Evolutionary conservation across 495 filamentous ascomycete species (phyloP).

Genomic region (Neurospora cerealis): DNA sequence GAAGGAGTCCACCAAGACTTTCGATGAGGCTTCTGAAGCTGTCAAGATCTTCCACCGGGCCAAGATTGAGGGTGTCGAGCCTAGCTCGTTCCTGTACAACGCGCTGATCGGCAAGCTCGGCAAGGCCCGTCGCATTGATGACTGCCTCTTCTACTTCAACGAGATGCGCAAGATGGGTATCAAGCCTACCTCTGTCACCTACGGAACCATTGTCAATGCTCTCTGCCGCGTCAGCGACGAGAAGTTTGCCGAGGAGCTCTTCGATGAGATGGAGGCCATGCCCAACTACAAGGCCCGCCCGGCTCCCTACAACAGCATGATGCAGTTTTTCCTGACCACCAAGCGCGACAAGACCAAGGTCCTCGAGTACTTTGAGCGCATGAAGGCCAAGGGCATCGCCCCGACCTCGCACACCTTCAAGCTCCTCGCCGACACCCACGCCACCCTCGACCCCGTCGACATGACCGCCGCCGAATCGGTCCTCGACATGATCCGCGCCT

Average conservation of each 20-base stretch:
- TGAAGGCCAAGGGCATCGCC: conserved; percentile 76
- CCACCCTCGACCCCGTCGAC: conserved; percentile 85
- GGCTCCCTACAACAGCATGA: conserved; percentile 96
- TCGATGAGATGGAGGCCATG: conserved; percentile 98
- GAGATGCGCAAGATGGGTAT: conserved; percentile 93
- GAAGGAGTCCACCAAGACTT: conserved; percentile 92
- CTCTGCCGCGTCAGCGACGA: conserved; percentile 95
- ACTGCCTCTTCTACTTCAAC: conserved; percentile 93
- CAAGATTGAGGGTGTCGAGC: conserved; percentile 87
- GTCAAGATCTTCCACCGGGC: conserved; percentile 94
- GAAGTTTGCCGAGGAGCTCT: conserved; percentile 93
- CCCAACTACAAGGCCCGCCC: conserved; percentile 97
- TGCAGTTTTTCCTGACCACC: conserved; percentile 97
- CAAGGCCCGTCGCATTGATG: conserved; percentile 93
- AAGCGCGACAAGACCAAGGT: conserved; percentile 93
- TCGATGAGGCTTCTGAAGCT: conserved; percentile 93
- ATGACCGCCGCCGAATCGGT: conserved; percentile 84
- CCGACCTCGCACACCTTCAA: conserved; percentile 96
- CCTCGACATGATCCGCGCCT: conserved; percentile 63
- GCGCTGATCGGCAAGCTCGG: conserved; percentile 96
- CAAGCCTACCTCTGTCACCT: conserved; percentile 93
- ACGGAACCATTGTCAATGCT: conserved; percentile 96
- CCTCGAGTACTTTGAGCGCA: conserved; percentile 90
- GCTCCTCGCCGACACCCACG: conserved; percentile 90
- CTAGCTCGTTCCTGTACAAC: conserved; percentile 95